A percentile compares a stretch with the other conserved stretches of the same genome.
Evolutionary conservation across 192 early-diverging fungal genomes (phyloP).

Genomic region (Jimgerdemannia lactiflua): DNA sequence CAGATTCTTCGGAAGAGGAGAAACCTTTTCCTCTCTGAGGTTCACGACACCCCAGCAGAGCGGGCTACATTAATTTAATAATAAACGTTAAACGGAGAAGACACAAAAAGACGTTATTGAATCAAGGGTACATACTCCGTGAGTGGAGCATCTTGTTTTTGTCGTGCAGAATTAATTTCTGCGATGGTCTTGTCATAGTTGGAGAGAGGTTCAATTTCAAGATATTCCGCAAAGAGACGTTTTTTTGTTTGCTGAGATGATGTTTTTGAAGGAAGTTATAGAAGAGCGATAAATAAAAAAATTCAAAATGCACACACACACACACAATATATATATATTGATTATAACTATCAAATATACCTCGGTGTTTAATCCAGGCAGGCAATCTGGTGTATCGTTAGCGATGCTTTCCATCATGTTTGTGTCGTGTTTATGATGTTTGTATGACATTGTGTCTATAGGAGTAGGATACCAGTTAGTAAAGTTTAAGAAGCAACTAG

Average conservation of each 20-base stretch:
- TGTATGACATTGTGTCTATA: too few relatives aligned
- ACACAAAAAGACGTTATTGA: neutral
- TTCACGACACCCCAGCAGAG: slow-evolving; percentile 13
- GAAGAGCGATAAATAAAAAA: too few relatives aligned
- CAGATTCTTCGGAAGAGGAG: slow-evolving; percentile 1
- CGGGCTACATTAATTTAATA: slow-evolving; percentile 6
- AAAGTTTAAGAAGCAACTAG: slow-evolving; percentile 1
- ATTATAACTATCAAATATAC: too few relatives aligned
- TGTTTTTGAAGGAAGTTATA: too few relatives aligned
- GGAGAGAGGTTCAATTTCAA: neutral
- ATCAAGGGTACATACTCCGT: slow-evolving; percentile 4
- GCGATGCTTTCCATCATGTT: too few relatives aligned
- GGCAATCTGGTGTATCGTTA: too few relatives aligned
- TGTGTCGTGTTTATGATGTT: too few relatives aligned
- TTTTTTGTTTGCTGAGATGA: too few relatives aligned
- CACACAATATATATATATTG: too few relatives aligned
- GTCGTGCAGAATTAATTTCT: slow-evolving; percentile 3
- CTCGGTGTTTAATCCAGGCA: too few relatives aligned
- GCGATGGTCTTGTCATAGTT: slow-evolving; percentile 10
- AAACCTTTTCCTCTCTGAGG: slow-evolving; percentile 12
- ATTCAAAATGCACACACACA: too few relatives aligned
- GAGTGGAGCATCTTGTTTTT: slow-evolving; percentile 1
- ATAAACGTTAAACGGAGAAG: slow-evolving; percentile 2
- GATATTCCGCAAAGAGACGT: too few relatives aligned
- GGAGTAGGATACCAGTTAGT: neutral